These are phyloP conservation scores for Aristolochia contorta DNA, from an alignment of 164 flowering plant genomes.

Conservation along the genomic window DNA sequence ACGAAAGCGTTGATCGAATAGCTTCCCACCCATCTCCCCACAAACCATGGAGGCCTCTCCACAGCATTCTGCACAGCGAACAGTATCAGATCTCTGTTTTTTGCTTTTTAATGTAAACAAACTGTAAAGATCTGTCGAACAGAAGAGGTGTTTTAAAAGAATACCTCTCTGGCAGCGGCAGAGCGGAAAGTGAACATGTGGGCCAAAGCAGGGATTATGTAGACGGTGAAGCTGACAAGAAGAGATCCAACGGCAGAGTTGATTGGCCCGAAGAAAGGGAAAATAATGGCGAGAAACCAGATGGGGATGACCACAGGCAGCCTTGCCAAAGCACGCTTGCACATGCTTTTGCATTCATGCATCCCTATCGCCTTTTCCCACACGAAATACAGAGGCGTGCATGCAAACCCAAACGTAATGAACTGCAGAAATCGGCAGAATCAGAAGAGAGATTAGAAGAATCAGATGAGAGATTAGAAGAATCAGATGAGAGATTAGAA, in stretches of 20 bases:
- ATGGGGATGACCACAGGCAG: constrained; percentile 95
- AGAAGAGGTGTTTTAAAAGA: neutral
- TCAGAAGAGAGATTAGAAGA: neutral
- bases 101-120: neutral
- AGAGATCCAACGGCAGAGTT: constrained; percentile 94
- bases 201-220: constrained; percentile 91
- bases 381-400: constrained; percentile 93
- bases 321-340: constrained; percentile 83
- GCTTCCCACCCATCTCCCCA: constrained; percentile 77
- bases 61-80: constrained; percentile 69
- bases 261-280: constrained; percentile 96
- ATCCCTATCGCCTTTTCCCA: constrained; percentile 98
- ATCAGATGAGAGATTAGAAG: neutral
- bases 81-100: neutral
- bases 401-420: constrained; percentile 94
- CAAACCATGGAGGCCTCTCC: constrained; percentile 70
- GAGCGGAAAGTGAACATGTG: constrained; percentile 80
- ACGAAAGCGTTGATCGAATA: constrained; percentile 61
- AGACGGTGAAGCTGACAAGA: constrained; percentile 96
- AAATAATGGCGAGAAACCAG: constrained; percentile 91
- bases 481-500: neutral
- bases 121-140: neutral
- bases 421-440: constrained; percentile 35
- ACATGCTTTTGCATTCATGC: constrained; percentile 88
- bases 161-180: constrained; percentile 82